Evolutionary conservation across 352 stramenopile species (phyloP).

Genomic region (Blastocystis sp.): DNA sequence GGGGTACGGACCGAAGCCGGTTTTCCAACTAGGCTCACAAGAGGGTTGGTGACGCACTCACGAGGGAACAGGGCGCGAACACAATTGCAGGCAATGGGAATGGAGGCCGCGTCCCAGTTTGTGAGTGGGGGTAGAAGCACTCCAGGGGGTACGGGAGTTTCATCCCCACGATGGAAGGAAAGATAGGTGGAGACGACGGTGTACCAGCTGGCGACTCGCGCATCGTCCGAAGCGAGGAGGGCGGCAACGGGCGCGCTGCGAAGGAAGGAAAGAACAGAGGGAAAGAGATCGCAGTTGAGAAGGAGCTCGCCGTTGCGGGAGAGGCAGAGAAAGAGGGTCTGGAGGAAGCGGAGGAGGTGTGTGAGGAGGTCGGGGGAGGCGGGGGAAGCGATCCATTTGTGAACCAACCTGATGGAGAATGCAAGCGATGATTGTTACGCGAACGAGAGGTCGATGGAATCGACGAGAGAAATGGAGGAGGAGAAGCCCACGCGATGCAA

Average conservation of each 20-base stretch:
- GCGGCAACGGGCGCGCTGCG: not conserved
- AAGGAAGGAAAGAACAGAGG: constrained; percentile 14
- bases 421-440: not conserved
- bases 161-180: not conserved
- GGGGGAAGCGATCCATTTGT: not conserved
- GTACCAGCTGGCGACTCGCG: constrained; percentile 7
- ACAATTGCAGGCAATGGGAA: constrained; percentile 61
- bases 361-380: not conserved
- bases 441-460: constrained; percentile 36
- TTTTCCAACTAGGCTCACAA: not conserved
- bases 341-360: constrained; percentile 5
- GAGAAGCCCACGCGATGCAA: constrained; percentile 14
- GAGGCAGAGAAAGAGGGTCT: constrained; percentile 23
- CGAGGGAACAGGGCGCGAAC: constrained; percentile 44
- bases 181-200: constrained; percentile 2
- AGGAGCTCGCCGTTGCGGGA: constrained; percentile 31
- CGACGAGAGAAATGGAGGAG: not conserved
- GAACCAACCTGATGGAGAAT: not conserved
- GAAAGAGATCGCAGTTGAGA: constrained; percentile 53
- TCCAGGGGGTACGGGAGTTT: not conserved
- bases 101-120: not conserved
- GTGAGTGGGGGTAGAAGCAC: not conserved
- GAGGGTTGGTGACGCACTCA: not conserved
- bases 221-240: not conserved
- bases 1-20: constrained; percentile 53